A percentile compares a stretch with the other conserved stretches of the same genome.
phyloP scores from a whole-genome alignment of 169 alveolate species.

The Plasmodium gaboni region DNA sequence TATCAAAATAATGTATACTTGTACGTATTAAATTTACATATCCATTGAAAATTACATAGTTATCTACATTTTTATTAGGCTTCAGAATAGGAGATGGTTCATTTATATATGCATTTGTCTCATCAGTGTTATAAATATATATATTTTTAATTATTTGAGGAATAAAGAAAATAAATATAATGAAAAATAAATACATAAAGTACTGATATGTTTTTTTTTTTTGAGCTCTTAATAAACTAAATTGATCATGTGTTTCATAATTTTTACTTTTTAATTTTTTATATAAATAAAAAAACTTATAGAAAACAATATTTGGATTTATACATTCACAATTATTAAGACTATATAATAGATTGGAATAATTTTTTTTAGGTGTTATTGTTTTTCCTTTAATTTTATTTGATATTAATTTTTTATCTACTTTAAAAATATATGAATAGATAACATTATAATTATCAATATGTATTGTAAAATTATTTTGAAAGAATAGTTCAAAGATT shows the following conservation, averaged over 20 bases:
- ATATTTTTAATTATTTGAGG: slow-evolving; percentile 57
- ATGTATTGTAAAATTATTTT: slow-evolving; percentile 4
- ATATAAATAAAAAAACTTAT: slow-evolving; percentile 52
- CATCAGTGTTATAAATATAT: slow-evolving; percentile 39
- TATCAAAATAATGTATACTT: no score
- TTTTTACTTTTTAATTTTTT: slow-evolving; percentile 46
- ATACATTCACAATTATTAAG: slow-evolving; percentile 59
- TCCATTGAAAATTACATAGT: slow-evolving; percentile 24
- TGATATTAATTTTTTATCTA: slow-evolving; percentile 33
- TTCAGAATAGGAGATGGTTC: not conserved
- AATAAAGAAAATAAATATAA: slow-evolving; percentile 39
- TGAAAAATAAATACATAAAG: slow-evolving; percentile 52
- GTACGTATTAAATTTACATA: slow-evolving; percentile 16
- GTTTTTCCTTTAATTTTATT: slow-evolving; percentile 5
- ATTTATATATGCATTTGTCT: slow-evolving; percentile 17
- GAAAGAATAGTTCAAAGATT: slow-evolving; percentile 36
- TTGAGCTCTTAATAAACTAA: not conserved
- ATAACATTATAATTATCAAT: slow-evolving; percentile 15
- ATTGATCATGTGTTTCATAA: not conserved
- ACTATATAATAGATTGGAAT: slow-evolving; percentile 49
- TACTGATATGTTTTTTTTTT: slow-evolving; percentile 48
- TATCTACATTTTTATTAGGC: not conserved
- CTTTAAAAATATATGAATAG: slow-evolving; percentile 35
- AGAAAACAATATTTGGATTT: slow-evolving; percentile 55
- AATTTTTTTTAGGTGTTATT: slow-evolving; percentile 13